These are phyloP conservation scores for Alopecurus myosuroides DNA, from an alignment of 176 grass and related monocot species.

Conservation along the genomic window DNA sequence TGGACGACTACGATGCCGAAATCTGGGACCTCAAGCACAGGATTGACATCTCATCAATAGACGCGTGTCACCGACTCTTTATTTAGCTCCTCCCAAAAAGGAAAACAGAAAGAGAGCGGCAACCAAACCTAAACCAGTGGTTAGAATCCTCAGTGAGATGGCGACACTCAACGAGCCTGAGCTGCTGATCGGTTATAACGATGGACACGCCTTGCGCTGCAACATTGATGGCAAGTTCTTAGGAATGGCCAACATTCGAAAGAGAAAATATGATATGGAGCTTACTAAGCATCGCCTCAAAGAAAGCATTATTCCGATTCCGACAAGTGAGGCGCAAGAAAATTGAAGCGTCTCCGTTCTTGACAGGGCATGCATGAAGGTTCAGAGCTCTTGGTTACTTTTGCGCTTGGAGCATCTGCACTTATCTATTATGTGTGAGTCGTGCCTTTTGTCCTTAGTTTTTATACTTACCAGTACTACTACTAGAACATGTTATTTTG, in stretches of 20 bases:
- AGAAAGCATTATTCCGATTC: background rate
- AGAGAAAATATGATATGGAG: background rate
- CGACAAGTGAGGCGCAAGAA: background rate
- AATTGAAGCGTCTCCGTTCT: background rate
- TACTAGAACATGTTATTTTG: background rate
- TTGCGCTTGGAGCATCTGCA: background rate
- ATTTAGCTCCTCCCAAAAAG: background rate
- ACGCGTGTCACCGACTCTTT: background rate
- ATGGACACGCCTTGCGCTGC: background rate
- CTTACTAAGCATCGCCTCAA: background rate
- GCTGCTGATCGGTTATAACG: background rate
- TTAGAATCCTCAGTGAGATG: background rate
- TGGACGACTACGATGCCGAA: background rate
- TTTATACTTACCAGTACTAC: background rate
- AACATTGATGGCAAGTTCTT: background rate
- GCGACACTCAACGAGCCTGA: background rate
- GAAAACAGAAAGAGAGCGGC: background rate
- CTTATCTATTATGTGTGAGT: background rate
- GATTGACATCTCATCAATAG: background rate
- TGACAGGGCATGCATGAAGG: background rate
- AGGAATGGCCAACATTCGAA: background rate
- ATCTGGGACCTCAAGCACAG: background rate
- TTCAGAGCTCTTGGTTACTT: background rate
- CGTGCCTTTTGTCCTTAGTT: background rate
- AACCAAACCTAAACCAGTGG: too few species aligned